Percentiles rank a stretch among this genome's conserved stretches.
These are phyloP conservation scores for Cordyceps javanica DNA, from an alignment of 2,329 filamentous ascomycete genomes.

Conservation along the genomic window DNA sequence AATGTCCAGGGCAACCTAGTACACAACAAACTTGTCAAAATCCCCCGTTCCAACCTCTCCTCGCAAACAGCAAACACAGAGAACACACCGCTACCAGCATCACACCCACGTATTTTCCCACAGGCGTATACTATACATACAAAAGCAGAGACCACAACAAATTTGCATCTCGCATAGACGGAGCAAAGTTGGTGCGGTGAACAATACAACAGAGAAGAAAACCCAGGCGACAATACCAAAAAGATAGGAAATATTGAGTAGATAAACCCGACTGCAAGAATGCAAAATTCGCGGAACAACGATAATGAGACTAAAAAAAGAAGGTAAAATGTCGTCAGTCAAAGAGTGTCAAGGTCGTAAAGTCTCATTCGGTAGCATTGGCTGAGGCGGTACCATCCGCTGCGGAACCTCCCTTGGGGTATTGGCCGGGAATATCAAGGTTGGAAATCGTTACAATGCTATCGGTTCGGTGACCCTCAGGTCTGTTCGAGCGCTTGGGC, in stretches of 20 bases:
- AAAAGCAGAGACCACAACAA: not conserved
- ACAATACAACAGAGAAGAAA: not conserved
- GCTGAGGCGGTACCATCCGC: slow-evolving; percentile 37
- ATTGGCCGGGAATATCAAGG: slow-evolving; percentile 65
- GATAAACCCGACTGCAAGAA: not conserved
- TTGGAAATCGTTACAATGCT: slow-evolving; percentile 54
- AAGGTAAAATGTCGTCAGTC: slow-evolving; percentile 1
- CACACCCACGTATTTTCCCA: not conserved
- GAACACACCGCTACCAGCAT: no score
- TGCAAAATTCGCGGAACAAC: not conserved
- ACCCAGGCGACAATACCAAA: not conserved
- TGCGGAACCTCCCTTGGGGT: slow-evolving; percentile 44
- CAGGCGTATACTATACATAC: not conserved
- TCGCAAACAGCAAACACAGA: not conserved
- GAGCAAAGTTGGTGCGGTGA: slow-evolving; percentile 3
- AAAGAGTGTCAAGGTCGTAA: slow-evolving; percentile 28
- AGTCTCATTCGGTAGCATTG: slow-evolving; percentile 43
- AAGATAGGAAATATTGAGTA: slow-evolving; percentile 5
- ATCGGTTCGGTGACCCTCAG: slow-evolving; percentile 27
- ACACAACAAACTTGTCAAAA: no score
- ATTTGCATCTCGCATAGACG: slow-evolving; percentile 10
- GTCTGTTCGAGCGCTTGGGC: slow-evolving; percentile 6
- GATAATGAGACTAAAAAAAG: not conserved
- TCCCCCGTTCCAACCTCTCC: no score
- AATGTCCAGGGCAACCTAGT: not conserved